A percentile compares a stretch with the other conserved stretches of the same genome.
These are phyloP conservation scores for Nelumbo lutea DNA, from an alignment of 164 flowering plant species.

Conservation along the genomic window DNA sequence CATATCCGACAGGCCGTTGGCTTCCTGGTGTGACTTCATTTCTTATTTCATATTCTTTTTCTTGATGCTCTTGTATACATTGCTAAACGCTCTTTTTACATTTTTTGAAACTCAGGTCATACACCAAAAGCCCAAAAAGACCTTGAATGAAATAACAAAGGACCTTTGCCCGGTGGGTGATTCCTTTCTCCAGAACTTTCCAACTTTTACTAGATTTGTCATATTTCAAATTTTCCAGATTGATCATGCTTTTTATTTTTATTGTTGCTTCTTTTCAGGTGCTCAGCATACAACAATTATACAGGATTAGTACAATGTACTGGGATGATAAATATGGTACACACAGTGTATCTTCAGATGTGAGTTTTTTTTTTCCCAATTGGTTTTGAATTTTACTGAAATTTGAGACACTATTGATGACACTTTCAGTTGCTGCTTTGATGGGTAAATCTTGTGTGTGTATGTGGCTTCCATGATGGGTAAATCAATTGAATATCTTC, in stretches of 20 bases:
- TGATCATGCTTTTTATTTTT: background rate
- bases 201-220: background rate
- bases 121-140: slow-evolving; percentile 19
- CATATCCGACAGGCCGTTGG: slow-evolving; percentile 99
- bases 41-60: background rate
- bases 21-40: slow-evolving; percentile 52
- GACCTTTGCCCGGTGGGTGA: slow-evolving; percentile 16
- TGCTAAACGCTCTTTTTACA: background rate
- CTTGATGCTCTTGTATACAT: background rate
- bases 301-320: slow-evolving; percentile 17
- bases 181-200: background rate
- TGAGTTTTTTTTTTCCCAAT: background rate
- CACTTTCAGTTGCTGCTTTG: too few species aligned
- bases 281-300: slow-evolving; percentile 16
- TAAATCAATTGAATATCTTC: background rate
- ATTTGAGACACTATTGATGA: background rate
- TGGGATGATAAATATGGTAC: slow-evolving; percentile 21
- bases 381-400: background rate
- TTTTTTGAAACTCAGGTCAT: slow-evolving; percentile 8
- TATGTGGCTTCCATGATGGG: background rate
- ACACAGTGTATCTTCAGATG: slow-evolving; percentile 14
- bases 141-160: slow-evolving; percentile 12
- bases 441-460: too few species aligned
- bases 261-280: slow-evolving; percentile 4
- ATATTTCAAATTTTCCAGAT: background rate